These are phyloP conservation scores for Nannochloropsis gaditana DNA, from an alignment of 108 stramenopile genomes.

Conservation along the genomic window DNA sequence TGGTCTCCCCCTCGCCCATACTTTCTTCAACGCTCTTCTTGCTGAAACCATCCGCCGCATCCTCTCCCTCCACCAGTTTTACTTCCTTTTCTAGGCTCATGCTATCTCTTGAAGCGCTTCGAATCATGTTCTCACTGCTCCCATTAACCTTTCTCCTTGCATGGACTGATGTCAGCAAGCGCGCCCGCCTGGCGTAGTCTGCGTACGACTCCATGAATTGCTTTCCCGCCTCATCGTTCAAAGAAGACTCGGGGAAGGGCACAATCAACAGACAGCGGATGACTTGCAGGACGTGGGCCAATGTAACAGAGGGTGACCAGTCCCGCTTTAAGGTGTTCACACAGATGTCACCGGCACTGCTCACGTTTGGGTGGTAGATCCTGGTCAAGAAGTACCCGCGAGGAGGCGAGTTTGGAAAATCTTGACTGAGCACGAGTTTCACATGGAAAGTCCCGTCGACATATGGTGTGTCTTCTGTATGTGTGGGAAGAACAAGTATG, in stretches of 20 bases:
- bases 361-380: slow-evolving; percentile 98
- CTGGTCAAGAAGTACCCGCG: slow-evolving; percentile 94
- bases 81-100: neutral
- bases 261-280: slow-evolving; percentile 97
- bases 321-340: slow-evolving; percentile 97
- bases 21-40: neutral
- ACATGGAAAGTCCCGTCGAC: slow-evolving; percentile 81
- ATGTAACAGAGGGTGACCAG: slow-evolving; percentile 77
- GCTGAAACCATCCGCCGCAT: neutral
- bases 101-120: neutral
- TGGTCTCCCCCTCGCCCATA: neutral
- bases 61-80: neutral
- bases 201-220: slow-evolving; percentile 98
- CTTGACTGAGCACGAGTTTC: slow-evolving; percentile 68
- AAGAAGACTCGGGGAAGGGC: slow-evolving; percentile 93
- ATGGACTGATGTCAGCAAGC: slow-evolving; percentile 87
- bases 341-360: slow-evolving; percentile 89
- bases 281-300: slow-evolving; percentile 81
- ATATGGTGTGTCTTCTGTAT: slow-evolving; percentile 81
- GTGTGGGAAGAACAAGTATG: neutral
- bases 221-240: slow-evolving; percentile 99
- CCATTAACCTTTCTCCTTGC: slow-evolving; percentile 52
- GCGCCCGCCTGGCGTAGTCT: slow-evolving; percentile 85
- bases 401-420: slow-evolving; percentile 79
- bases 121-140: neutral